These are phyloP conservation scores for Endotrypanum monterogeii DNA, from an alignment of 208 protist genomes.

Conservation along the genomic window DNA sequence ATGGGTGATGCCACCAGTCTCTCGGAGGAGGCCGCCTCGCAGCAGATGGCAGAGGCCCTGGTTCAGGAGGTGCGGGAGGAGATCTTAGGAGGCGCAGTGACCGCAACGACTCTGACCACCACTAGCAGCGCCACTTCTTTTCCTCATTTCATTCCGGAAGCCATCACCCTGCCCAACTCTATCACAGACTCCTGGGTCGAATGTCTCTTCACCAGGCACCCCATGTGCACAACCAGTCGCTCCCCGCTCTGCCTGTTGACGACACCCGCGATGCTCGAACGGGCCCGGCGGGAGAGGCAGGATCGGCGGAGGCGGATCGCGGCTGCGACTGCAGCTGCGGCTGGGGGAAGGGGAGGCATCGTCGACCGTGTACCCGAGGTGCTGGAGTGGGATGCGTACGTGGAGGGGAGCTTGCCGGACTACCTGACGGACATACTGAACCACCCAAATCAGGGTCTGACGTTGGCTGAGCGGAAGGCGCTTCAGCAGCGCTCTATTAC, in stretches of 20 bases:
- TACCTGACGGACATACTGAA: conserved; percentile 48
- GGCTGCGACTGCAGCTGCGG: conserved; percentile 13
- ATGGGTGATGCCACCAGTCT: too few relatives aligned
- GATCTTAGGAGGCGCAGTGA: conserved; percentile 17
- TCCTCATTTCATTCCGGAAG: neutral
- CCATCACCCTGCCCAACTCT: conserved; percentile 2
- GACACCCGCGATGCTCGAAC: conserved; percentile 57
- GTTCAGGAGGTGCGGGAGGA: conserved; percentile 38
- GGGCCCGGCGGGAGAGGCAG: conserved; percentile 62
- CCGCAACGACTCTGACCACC: neutral
- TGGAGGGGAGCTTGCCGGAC: conserved; percentile 58
- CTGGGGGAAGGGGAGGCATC: neutral
- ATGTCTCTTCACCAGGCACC: conserved; percentile 68
- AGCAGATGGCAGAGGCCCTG: conserved; percentile 31
- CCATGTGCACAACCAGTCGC: conserved; percentile 51
- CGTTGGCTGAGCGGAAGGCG: conserved; percentile 37
- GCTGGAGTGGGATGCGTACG: conserved; percentile 59
- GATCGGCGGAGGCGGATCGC: conserved; percentile 28
- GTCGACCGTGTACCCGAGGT: neutral
- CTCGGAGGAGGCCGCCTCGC: too few relatives aligned
- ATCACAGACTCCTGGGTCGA: conserved; percentile 68
- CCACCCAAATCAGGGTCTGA: conserved; percentile 38
- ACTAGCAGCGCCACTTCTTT: neutral
- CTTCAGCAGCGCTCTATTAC: conserved; percentile 42
- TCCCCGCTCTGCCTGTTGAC: conserved; percentile 65